Conservation (phyloP, 331 rosid genomes). For the Quercus phellos region DNA sequence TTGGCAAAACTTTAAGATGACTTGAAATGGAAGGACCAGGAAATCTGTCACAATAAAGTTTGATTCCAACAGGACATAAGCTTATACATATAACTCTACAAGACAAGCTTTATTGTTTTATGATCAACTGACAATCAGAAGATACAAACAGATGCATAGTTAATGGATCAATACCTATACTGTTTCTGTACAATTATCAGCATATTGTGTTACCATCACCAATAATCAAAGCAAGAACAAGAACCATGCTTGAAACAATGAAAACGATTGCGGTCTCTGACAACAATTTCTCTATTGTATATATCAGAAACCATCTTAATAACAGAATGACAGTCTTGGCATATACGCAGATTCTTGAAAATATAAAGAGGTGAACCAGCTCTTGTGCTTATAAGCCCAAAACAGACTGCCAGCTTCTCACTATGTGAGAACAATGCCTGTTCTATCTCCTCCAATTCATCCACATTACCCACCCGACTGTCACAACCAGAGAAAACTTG, state of each 20-base stretch:
- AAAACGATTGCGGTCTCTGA: conserved; percentile 71
- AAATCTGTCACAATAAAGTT: not conserved
- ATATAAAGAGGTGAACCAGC: conserved; percentile 47
- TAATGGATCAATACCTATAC: not conserved
- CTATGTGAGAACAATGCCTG: conserved; percentile 66
- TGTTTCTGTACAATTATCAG: not conserved
- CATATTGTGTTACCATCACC: conserved; percentile 39
- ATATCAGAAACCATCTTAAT: conserved; percentile 55
- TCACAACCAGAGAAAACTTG: conserved; percentile 52
- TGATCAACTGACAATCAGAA: not conserved
- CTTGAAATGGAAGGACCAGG: not conserved
- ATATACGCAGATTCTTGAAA: conserved; percentile 69
- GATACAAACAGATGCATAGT: not conserved
- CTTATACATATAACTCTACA: not conserved
- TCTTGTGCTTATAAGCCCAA: conserved; percentile 61
- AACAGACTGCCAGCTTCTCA: conserved; percentile 75
- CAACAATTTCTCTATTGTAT: conserved; percentile 54
- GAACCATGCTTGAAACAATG: conserved; percentile 71
- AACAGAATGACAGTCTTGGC: conserved; percentile 71
- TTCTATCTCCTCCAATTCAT: conserved; percentile 60
- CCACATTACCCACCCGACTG: conserved; percentile 20
- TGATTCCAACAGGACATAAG: not conserved
- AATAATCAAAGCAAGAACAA: conserved; percentile 69
- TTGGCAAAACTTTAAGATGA: not conserved
- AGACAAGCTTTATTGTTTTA: not conserved